These are phyloP conservation scores for Paramecium pentaurelia DNA, from an alignment of 73 alveolate species.

Conservation along the genomic window DNA sequence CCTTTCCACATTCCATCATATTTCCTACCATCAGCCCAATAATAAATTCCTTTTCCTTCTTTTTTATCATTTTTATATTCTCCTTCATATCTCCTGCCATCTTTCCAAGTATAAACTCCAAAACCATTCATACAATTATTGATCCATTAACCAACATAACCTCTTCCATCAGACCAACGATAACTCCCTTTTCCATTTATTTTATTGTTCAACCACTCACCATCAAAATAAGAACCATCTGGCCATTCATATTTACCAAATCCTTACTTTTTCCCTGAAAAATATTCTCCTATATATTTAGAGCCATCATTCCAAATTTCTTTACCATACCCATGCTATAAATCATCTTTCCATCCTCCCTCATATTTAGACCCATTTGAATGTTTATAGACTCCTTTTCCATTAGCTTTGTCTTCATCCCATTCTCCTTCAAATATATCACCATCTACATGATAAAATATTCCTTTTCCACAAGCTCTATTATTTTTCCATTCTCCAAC, in stretches of 20 bases:
- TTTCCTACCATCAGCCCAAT: conserved; percentile 58
- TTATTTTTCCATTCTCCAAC: conserved; percentile 68
- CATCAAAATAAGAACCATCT: conserved; percentile 44
- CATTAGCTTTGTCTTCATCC: conserved; percentile 64
- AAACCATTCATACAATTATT: conserved; percentile 50
- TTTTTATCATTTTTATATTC: conserved; percentile 54
- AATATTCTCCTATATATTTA: conserved; percentile 66
- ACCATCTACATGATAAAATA: conserved; percentile 63
- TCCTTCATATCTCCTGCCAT: conserved; percentile 57
- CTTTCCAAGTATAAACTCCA: conserved; percentile 53
- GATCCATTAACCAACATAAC: conserved; percentile 32
- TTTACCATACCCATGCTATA: conserved; percentile 67
- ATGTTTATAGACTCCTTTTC: conserved; percentile 70
- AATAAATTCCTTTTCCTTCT: conserved; percentile 46
- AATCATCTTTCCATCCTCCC: conserved; percentile 74
- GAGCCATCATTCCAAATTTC: conserved; percentile 73
- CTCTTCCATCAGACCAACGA: conserved; percentile 66
- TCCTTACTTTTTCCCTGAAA: conserved; percentile 72
- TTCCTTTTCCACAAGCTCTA: conserved; percentile 63
- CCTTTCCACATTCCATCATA: conserved; percentile 59
- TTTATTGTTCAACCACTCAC: conserved; percentile 26
- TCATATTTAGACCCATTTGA: conserved; percentile 70
- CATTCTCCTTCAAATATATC: conserved; percentile 66
- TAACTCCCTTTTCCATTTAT: conserved; percentile 67
- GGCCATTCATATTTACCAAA: conserved; percentile 73